Evolutionary conservation across 2,329 filamentous ascomycete species (phyloP), one percentile per base, ranked within the genome.

Genomic region (Acrocalymma vagum): DNA sequence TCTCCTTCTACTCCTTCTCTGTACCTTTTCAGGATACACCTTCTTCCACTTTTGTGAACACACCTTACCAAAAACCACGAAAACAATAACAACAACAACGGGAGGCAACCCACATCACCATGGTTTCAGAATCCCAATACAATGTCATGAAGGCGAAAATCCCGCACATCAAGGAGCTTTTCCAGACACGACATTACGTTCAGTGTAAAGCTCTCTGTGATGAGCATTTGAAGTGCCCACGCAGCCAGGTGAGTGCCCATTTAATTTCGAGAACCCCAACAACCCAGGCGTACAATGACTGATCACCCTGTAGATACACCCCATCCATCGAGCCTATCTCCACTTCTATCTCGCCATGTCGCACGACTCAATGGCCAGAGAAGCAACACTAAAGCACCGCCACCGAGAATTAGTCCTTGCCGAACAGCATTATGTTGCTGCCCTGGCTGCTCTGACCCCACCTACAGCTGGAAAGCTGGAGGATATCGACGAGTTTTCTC

Each of bases 281-380:
- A 34, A 14, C 17, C 11, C 23, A 29, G 23, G 3, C 16, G 20
- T 13, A 31, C 3, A 32, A 45, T 46, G 23, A 51, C 34, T 9
- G 6, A 9, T 8, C 0, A 13, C 11, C 30, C n/a, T n/a, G n/a
- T n/a, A 71, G 68, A 53, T 59, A 15, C 65, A 70, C 46, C 63
- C 65, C n/a, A 35, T 70, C 6, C 58, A 69, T 38, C 38, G 49
- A 2, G 58, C 65, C 6, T 68, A 63, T 35, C 53, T 72, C 7
- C 60, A 67, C 48, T 71, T 71, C 53, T 71, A 70, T 43, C 56
- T 62, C 4, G 69, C 66, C 3, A 45, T 70, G 9, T 65, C 65
- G 7, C 63, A 72, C 41, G 68, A 72, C 42, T 59, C 62, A 3
- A 48, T 69, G 17, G 68, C 66, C 4, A 58, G 68, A 13, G 60